Conservation (phyloP, 257 asterid species). For the Scutellaria baicalensis region DNA sequence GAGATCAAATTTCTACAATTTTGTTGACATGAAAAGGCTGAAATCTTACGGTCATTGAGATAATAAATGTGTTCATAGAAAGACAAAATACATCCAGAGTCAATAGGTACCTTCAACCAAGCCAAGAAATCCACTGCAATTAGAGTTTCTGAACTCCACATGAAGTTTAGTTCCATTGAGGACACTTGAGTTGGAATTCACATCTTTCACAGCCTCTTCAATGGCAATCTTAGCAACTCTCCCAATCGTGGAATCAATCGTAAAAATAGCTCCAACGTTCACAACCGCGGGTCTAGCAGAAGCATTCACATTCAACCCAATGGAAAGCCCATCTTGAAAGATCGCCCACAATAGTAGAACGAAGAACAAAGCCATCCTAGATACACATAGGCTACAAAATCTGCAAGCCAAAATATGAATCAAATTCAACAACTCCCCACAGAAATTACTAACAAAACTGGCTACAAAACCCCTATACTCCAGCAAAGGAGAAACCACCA, state of each 20-base stretch:
- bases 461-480: not conserved
- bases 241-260: slow-evolving; percentile 75
- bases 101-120: slow-evolving; percentile 61
- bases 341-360: slow-evolving; percentile 27
- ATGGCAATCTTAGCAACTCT: slow-evolving; percentile 85
- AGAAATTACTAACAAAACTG: not conserved
- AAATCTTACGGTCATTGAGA: not conserved
- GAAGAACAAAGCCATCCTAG: slow-evolving; percentile 45
- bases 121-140: slow-evolving; percentile 93
- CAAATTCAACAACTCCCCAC: slow-evolving; percentile 5
- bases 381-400: slow-evolving; percentile 3
- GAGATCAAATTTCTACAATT: not conserved
- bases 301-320: slow-evolving; percentile 39
- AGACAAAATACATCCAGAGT: not conserved
- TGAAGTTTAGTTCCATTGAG: slow-evolving; percentile 58
- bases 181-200: slow-evolving; percentile 59
- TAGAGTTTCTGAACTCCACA: slow-evolving; percentile 40
- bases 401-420: slow-evolving; percentile 16
- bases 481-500: not conserved
- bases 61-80: not conserved
- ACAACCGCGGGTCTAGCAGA: slow-evolving; percentile 66
- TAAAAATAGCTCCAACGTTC: slow-evolving; percentile 68
- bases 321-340: slow-evolving; percentile 37
- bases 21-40: not conserved
- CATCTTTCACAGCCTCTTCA: slow-evolving; percentile 89